These are phyloP conservation scores for Aspergillus amoenus DNA, from an alignment of 2,329 filamentous ascomycete species.

Conservation along the genomic window DNA sequence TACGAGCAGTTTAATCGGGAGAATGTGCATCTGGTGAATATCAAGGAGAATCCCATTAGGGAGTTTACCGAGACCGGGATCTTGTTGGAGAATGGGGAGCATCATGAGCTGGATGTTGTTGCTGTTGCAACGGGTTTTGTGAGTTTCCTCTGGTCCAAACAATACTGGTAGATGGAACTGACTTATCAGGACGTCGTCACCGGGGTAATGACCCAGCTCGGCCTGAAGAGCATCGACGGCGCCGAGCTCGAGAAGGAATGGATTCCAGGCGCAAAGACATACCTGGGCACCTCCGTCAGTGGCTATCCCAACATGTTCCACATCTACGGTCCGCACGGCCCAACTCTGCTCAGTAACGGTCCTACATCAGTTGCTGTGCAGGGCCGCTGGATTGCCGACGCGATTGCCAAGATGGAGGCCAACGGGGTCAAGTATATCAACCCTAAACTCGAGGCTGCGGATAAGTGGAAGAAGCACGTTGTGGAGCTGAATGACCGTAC, in stretches of 20 bases:
- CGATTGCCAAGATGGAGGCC: constrained; percentile 49
- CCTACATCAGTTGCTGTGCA: constrained; percentile 57
- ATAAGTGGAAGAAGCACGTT: constrained; percentile 52
- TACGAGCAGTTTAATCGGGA: constrained; percentile 51
- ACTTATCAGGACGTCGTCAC: constrained; percentile 36
- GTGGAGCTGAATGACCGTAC: constrained; percentile 47
- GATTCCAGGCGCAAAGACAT: constrained; percentile 37
- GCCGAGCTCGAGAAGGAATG: constrained; percentile 38
- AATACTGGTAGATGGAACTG: neutral
- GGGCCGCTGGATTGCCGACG: constrained; percentile 38
- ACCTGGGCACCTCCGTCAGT: constrained; percentile 45
- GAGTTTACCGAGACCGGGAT: constrained; percentile 35
- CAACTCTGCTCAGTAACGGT: constrained; percentile 57
- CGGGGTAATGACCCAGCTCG: constrained; percentile 42
- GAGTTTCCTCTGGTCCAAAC: neutral
- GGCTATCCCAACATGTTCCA: constrained; percentile 54
- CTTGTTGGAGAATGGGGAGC: constrained; percentile 35
- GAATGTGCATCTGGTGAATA: constrained; percentile 37
- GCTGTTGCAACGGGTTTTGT: constrained; percentile 47
- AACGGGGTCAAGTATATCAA: constrained; percentile 54
- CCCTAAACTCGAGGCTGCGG: constrained; percentile 46
- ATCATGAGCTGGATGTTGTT: constrained; percentile 43
- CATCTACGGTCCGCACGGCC: constrained; percentile 57
- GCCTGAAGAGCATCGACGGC: constrained; percentile 36
- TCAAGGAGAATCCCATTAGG: constrained; percentile 19